Evolutionary conservation across 192 early-diverging fungal species (phyloP).

Genomic region (Diversispora eburnea): DNA sequence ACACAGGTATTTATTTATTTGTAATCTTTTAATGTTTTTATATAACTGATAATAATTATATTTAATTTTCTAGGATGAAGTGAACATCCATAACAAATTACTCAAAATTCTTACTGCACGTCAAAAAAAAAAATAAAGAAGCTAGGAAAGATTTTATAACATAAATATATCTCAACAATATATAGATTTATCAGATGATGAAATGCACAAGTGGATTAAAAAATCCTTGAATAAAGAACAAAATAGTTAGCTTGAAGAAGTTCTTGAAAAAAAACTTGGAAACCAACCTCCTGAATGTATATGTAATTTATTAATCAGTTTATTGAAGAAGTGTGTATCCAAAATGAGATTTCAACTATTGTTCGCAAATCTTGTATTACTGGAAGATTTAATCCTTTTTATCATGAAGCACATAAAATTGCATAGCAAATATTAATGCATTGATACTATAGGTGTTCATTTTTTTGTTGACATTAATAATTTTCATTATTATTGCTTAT

Average conservation of each 20-base stretch:
- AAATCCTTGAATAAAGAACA: conserved; percentile 11
- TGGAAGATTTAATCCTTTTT: conserved; percentile 9
- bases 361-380: conserved; percentile 12
- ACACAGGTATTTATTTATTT: no score
- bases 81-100: no score
- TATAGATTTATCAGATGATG: conserved; percentile 23
- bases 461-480: conserved; percentile 13
- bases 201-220: background rate
- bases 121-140: background rate
- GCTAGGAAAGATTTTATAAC: background rate
- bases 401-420: background rate
- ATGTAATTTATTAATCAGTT: conserved; percentile 13
- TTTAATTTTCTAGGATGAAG: no score
- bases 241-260: conserved; percentile 2
- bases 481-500: background rate
- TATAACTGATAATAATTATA: no score
- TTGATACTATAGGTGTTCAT: background rate
- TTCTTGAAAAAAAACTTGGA: conserved; percentile 13
- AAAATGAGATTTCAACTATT: conserved; percentile 9
- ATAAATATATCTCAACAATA: conserved; percentile 15
- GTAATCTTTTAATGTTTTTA: no score
- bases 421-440: no score
- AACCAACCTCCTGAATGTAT: background rate
- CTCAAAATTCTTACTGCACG: no score
- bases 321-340: conserved; percentile 4